Evolutionary conservation across 345 rosid genomes (phyloP), one percentile per base, ranked within the genome.

Genomic region (Cardiospermum halicacabum): DNA sequence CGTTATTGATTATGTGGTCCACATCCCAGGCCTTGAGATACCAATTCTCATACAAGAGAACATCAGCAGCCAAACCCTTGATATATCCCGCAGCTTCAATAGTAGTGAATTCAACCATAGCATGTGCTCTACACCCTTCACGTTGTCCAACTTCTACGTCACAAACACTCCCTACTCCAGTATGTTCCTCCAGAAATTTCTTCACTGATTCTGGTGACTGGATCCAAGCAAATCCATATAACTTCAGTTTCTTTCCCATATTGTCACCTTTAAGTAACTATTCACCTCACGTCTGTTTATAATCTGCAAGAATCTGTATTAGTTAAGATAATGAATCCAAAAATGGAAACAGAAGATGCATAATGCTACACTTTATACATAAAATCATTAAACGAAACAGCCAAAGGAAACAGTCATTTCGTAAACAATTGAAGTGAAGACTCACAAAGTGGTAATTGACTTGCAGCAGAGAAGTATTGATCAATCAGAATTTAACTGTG

Each of bases 211-310:
- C 39, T 2, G 39, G 39, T 34, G 39, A 34, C 39, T 34, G 66
- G 47, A 1, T 0, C 15, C 48, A 16, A 68, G 76, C 71, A 69
- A 82, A 82, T 62, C 80, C 80, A 51, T 11, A 22, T 21, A 82
- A 39, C 4, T 32, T 49, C 30, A 79, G 13, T 3, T 78, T 79
- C 78, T 80, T 82, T 18, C 72, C 76, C 84, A 74, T 79, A 24
- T 42, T 16, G 32, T 19, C 22, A 47, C 2, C 19, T 18, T 47
- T 18, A 7, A 66, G 7, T 21, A 5, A 47, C 10, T 47, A 13
- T 19, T n/a, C 4, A 13, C n/a, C n/a, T n/a, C n/a, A n/a, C n/a
- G n/a, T 34, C 39, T 2, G 39, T 34, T 34, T 34, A 34, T 34
- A 34, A 34, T 34, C 39, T 34, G 39, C 39, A 34, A 5, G 39